Percentiles rank a stretch among this genome's conserved stretches.
These are phyloP conservation scores for Umbelopsis ramanniana DNA, from an alignment of 192 early-diverging fungal genomes.

Conservation along the genomic window DNA sequence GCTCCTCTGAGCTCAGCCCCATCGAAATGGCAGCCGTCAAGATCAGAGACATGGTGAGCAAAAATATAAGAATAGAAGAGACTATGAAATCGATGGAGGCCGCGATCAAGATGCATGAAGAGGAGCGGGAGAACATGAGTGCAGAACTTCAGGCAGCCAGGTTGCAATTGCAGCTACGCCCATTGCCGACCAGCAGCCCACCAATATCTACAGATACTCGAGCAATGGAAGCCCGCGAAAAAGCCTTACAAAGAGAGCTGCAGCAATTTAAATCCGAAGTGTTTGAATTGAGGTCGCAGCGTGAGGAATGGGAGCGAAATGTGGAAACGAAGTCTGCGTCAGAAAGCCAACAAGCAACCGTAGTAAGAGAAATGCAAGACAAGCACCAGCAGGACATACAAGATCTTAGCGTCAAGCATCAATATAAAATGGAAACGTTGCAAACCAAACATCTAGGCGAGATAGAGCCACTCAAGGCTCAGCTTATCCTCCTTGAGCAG, in stretches of 20 bases:
- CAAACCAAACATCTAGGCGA: constrained; percentile 19
- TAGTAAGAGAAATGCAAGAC: neutral
- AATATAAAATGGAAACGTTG: neutral
- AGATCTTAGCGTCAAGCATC: no score
- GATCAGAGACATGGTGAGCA: neutral
- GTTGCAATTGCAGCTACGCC: neutral
- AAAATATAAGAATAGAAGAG: constrained; percentile 14
- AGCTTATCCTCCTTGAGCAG: constrained; percentile 4
- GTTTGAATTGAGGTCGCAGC: constrained; percentile 23
- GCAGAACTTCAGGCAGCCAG: neutral
- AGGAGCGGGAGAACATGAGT: neutral
- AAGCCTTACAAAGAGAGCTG: constrained; percentile 34
- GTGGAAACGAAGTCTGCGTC: constrained; percentile 37
- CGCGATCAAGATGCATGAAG: neutral
- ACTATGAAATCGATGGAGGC: neutral
- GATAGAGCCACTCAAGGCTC: constrained; percentile 3
- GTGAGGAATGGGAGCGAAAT: constrained; percentile 44
- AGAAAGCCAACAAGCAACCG: neutral
- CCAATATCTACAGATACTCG: neutral
- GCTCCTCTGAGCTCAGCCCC: neutral
- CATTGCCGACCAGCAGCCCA: neutral
- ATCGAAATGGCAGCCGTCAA: constrained; percentile 6
- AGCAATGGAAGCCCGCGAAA: constrained; percentile 29
- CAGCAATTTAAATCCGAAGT: constrained; percentile 34
- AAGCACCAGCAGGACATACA: no score